phyloP scores from a whole-genome alignment of 805 yeast genomes.

The Komagataella pseudopastoris region DNA sequence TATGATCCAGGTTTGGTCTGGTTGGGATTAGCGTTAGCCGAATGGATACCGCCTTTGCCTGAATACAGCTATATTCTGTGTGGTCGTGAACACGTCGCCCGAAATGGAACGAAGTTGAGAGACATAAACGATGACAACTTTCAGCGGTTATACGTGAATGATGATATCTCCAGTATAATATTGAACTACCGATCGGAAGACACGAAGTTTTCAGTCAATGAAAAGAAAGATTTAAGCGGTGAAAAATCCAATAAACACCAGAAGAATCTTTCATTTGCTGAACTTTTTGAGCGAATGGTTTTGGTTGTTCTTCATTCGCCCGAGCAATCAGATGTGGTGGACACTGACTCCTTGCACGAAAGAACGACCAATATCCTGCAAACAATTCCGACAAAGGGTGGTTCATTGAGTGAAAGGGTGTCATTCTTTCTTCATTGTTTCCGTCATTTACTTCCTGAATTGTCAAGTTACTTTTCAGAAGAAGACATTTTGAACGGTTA shows the following conservation, averaged over 20 bases:
- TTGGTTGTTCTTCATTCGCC: constrained; percentile 69
- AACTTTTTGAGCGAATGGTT: constrained; percentile 61
- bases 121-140: constrained; percentile 17
- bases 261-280: constrained; percentile 41
- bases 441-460: constrained; percentile 56
- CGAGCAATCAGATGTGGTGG: constrained; percentile 14
- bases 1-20: constrained; percentile 79
- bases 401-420: constrained; percentile 51
- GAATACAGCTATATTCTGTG: constrained; percentile 39
- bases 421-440: constrained; percentile 54
- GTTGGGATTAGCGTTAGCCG: constrained; percentile 81
- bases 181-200: not conserved
- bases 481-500: constrained; percentile 59
- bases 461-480: constrained; percentile 63
- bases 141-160: constrained; percentile 12
- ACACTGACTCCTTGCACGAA: not conserved
- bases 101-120: constrained; percentile 21
- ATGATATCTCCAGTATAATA: not conserved
- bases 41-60: constrained; percentile 68
- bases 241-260: constrained; percentile 7
- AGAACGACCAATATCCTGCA: constrained; percentile 7
- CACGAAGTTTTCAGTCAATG: not conserved
- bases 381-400: constrained; percentile 40
- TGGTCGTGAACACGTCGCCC: constrained; percentile 33
- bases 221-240: not conserved